Base-by-base conservation (phyloP, 1,284 basidiomycete species). In the Gomphus bonarii region DNA sequence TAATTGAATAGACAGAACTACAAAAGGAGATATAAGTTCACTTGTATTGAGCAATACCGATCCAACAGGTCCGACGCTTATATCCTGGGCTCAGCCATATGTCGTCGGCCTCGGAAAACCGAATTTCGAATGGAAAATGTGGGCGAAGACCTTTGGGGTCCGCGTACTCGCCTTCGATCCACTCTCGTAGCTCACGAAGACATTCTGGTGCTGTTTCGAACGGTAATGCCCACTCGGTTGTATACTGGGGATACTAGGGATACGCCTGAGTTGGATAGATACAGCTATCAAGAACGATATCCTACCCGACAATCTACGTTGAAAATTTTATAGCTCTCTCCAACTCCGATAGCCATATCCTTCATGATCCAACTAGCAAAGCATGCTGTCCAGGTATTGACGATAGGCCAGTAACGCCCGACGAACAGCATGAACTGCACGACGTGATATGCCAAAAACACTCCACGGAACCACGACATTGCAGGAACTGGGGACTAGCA, bases 291-390 rank as follows among this genome's bases (percentile, higher is more conserved):
- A 4, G 20, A 57, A n/a, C n/a, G 16, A n/a, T 40, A 43, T 70
- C 82, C 62, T 66, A 88, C 87, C 69, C 82, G 77, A 70, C 84
- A 86, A 62, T 94, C 91, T 59, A 93, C 75, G 66, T 94, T 94
- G 72, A 93, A 91, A 53, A 94, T 80, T 36, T 78, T 77, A 65
- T 86, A 76, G 61, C 86, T 83, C 60, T 91, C 84, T 68, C 93
- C 88, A 20, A 91, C 72, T 22, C 74, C 73, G 33, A 81, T 69
- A 3, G 76, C 72, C 46, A 70, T 71, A 40, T 68, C 66, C 60
- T 73, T 73, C 44, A 74, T 73, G 48, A 88, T 73, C 86, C 85
- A 88, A 25, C 77, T 78, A 30, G 79, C 77, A 61, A 84, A 76
- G 28, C 74, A 71, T 7, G 76, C 76, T 44, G 78, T 75, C 72